Evolutionary conservation across 2,329 filamentous ascomycete species (phyloP), one percentile per base, ranked within the genome.

Genomic region (Exophiala lecanii-corni): DNA sequence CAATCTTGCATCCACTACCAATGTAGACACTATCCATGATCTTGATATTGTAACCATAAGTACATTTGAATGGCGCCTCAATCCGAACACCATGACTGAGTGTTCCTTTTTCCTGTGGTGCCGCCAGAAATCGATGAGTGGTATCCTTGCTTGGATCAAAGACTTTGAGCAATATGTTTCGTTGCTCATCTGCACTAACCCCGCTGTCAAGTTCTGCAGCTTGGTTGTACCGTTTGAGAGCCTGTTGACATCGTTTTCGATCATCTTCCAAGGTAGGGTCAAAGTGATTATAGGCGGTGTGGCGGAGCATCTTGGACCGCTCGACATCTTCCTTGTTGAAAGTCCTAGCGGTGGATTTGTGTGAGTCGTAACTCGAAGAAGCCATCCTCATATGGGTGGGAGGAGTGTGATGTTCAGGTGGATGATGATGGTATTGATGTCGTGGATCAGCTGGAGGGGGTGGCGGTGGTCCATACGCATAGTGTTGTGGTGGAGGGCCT

Each of bases 11-110:
- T 57, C 87, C 85, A 42, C 86, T 78, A 13, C 84, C 86, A 54
- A 98, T 85, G 42, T 82, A 78, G 2, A 94, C 87, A 51, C 92
- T 82, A 55, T 89, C 83, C 9, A 86, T 89, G 54, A 98, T 85
- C 36, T 78, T 77, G 56, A 97, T 84, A 62, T 98, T 97, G 68
- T 95, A 97, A 1, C 92, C 92, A 59, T 96, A 96, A 58, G 96
- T 89, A 62, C 91, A 96, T 35, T 76, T 82, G 63, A 98, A 97
- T 0, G 91, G 91, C 2, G 86, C 81, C 58, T 95, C 88, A 18
- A 98, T 84, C 31, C 82, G 73, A 4, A 86, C 83, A 42, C 83
- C 79, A 12, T 81, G 76, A n/a, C 87, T 87, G 4, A 92, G 76
- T 17, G 72, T 76, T 51, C 47, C 60, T 55, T 76, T 73, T 13